These are phyloP conservation scores for Dictyophora rubrovolvata DNA, from an alignment of 768 basidiomycete genomes.

Conservation along the genomic window DNA sequence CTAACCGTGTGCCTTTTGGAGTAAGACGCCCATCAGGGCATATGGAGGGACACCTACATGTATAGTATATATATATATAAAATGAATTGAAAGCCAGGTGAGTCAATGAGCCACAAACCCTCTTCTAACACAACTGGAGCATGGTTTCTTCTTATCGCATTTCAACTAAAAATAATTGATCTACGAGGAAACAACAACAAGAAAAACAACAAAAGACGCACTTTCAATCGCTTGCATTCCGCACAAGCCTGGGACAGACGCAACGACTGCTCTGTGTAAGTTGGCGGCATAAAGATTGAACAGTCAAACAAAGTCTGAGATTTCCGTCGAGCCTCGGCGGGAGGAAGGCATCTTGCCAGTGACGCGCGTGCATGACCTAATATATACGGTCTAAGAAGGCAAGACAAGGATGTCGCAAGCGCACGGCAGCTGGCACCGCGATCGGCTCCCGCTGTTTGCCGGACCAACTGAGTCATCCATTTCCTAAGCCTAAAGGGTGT, in stretches of 20 bases:
- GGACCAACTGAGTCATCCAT: not conserved
- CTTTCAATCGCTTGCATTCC: slow-evolving; percentile 6
- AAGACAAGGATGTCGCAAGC: not conserved
- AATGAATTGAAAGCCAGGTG: not conserved
- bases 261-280: not conserved
- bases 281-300: not conserved
- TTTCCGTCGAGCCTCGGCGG: not conserved
- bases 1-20: slow-evolving; percentile 2
- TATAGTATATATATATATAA: not conserved
- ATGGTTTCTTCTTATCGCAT: slow-evolving; percentile 41
- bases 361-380: not conserved
- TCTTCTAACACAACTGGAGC: slow-evolving; percentile 54
- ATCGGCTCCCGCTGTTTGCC: not conserved
- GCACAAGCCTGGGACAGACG: slow-evolving; percentile 1
- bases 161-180: not conserved
- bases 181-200: not conserved
- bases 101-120: not conserved
- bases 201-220: not conserved
- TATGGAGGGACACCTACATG: slow-evolving; percentile 2
- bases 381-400: not conserved
- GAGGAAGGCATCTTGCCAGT: not conserved
- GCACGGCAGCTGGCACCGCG: not conserved
- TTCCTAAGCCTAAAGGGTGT: not conserved
- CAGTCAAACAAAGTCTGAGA: not conserved
- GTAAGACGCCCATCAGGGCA: slow-evolving; percentile 3